Conservation (phyloP, 129 eudicot species). For the Artemisia annua region DNA sequence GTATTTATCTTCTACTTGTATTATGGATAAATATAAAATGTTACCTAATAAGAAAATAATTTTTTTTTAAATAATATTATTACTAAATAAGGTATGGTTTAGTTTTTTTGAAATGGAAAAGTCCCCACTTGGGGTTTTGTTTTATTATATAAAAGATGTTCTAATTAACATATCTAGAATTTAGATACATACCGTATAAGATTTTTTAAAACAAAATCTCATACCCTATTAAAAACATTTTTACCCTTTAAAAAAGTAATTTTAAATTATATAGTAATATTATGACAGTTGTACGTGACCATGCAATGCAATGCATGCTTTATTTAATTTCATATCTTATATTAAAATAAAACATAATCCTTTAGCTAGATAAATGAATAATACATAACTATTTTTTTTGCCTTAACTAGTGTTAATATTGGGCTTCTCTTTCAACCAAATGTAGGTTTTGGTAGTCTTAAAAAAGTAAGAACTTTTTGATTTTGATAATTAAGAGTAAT, state of each 20-base stretch:
- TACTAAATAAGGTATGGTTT: no score
- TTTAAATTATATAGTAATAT: constrained; percentile 26
- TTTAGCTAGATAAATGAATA: no score
- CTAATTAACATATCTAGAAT: neutral
- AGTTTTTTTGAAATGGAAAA: no score
- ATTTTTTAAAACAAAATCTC: constrained; percentile 6
- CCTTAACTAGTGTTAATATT: constrained; percentile 30
- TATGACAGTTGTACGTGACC: constrained; percentile 41
- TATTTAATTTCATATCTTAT: neutral
- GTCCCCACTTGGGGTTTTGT: no score
- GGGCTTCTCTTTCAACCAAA: constrained; percentile 25
- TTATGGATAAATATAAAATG: no score
- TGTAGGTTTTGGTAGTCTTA: constrained; percentile 9
- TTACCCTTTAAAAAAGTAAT: neutral
- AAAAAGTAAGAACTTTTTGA: no score
- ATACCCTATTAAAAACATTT: neutral
- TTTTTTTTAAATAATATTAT: no score
- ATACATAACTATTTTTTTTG: constrained; percentile 12
- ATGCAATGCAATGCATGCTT: constrained; percentile 34
- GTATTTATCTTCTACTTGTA: no score
- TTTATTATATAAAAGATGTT: no score
- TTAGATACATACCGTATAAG: neutral
- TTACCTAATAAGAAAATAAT: no score
- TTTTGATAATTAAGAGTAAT: no score
- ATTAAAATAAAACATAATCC: no score